Base-by-base conservation (phyloP, 2,329 filamentous ascomycete species). In the Cadophora luteo-olivacea region DNA sequence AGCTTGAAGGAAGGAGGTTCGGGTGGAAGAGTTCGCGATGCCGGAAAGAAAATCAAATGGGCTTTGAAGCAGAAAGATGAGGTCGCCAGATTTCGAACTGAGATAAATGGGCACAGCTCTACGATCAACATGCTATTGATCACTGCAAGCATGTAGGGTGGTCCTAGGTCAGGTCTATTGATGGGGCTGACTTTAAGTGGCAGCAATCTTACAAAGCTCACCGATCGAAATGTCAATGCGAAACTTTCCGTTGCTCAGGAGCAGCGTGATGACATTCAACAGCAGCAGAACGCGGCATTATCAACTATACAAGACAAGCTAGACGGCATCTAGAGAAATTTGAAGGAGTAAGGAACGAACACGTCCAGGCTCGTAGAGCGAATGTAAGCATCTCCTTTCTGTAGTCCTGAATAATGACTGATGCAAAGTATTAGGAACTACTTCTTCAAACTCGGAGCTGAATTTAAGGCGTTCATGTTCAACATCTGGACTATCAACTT, bases 51-150 rank as follows among this genome's bases (percentile, higher is more conserved):
- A 54, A 49, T 74, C 3, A 45, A 58, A 19, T 74, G 72, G 73
- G 51, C 66, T 36, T n/a, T 71, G 5, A 61, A 51, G 12, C 29
- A 70, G 41, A 73, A 67, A 16, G 65, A 68, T 41, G 72, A 73
- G 9, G n/a, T 74, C 12, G 54, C 51, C 3, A 72, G 64, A 19
- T 72, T 74, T 54, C 65, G 69, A 33, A 58, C 67, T 3, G 67
- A 69, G 52, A 63, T 75, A 24, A 60, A 36, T 48, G 67, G 65
- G 4, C 72, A 73, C 38, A 57, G 61, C 24, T 54, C 45, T 4
- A 70, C 71, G 12, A 65, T 75, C 22, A 71, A 68, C 36, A 71
- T 72, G 66, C 45, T 75, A 9, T 60, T 74, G 32, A 41, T 51
- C n/a, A 72, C 67, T 24, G 54, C 61, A 12, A 68, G 22, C 32